Conservation (phyloP, 345 rosid genomes). For the Sisymbrium irio region DNA sequence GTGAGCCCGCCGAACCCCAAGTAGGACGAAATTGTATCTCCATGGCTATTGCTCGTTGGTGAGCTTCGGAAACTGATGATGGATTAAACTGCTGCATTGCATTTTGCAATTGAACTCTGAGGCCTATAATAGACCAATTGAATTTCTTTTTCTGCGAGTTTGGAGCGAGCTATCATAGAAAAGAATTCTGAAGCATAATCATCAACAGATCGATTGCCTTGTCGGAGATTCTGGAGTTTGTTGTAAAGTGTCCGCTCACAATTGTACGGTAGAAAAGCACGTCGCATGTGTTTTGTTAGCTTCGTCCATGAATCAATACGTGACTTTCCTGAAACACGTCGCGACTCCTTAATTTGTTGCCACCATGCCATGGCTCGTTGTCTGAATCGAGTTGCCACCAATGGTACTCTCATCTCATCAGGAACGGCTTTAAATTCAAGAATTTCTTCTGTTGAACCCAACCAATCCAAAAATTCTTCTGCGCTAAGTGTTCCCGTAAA, state of each 20-base stretch:
- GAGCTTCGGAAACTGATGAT: neutral
- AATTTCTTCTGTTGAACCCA: neutral
- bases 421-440: too few relatives aligned
- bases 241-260: neutral
- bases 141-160: neutral
- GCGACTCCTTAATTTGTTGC: neutral
- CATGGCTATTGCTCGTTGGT: neutral
- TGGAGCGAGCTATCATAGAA: neutral
- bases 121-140: neutral
- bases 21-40: neutral
- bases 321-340: neutral
- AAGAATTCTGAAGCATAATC: neutral
- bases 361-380: too few relatives aligned
- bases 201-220: neutral
- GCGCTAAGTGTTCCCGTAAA: neutral
- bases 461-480: neutral
- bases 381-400: too few relatives aligned
- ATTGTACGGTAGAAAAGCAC: neutral
- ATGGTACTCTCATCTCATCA: too few relatives aligned
- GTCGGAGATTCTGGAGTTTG: rapidly evolving
- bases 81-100: neutral
- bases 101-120: neutral
- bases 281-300: neutral
- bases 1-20: neutral
- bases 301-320: neutral